A percentile compares a stretch with the other conserved stretches of the same genome.
Evolutionary conservation across 805 yeast species (phyloP).

Genomic region (Dipodascus albidus): DNA sequence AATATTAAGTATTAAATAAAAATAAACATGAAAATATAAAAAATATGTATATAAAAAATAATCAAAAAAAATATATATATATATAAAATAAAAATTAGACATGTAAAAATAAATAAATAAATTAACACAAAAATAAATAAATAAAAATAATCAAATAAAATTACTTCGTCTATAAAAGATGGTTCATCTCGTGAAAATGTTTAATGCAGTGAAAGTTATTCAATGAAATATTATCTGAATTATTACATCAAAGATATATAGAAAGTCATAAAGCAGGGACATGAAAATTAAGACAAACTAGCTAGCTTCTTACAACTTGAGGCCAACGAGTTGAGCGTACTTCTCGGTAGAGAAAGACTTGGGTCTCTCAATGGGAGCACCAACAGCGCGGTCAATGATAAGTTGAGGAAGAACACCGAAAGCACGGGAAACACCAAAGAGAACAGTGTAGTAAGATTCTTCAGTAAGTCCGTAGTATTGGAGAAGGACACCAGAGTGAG

Average conservation of each 20-base stretch:
- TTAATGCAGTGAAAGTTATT: neutral
- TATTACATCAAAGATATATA: constrained; percentile 1
- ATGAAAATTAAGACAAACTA: neutral
- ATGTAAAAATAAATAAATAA: no score
- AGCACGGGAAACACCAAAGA: constrained; percentile 81
- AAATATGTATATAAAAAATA: no score
- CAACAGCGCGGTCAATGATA: constrained; percentile 74
- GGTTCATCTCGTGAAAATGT: no score
- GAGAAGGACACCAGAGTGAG: constrained; percentile 75
- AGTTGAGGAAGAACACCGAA: constrained; percentile 79
- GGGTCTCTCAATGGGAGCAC: constrained; percentile 80
- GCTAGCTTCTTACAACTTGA: constrained; percentile 2
- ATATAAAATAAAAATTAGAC: no score
- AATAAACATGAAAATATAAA: no score
- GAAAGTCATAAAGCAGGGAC: constrained; percentile 1
- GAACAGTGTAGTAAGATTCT: constrained; percentile 73
- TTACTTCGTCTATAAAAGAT: no score
- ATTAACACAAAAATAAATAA: neutral
- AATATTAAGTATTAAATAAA: no score
- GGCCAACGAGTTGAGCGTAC: constrained; percentile 58
- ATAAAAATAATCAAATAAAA: no score
- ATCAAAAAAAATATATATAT: no score
- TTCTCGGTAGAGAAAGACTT: constrained; percentile 90
- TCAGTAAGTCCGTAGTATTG: constrained; percentile 80
- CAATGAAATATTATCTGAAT: neutral